Base-by-base conservation (phyloP, 345 rosid species). In the Lagerstroemia speciosa region DNA sequence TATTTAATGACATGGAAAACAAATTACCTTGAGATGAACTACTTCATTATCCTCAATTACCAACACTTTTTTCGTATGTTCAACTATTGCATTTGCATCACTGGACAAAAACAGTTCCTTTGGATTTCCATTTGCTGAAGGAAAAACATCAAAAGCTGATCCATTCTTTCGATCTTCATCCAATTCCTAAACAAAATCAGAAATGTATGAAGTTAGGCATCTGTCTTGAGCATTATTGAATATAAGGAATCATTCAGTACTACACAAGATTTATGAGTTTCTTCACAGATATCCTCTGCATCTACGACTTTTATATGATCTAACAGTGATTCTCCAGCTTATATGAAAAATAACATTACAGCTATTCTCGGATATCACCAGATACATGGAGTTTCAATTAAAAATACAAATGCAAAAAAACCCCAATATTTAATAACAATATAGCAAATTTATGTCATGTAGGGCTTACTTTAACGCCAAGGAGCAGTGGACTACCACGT, bases 41-140 rank as follows among this genome's bases (percentile, higher is more conserved):
- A 91, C 90, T 89, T 93, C 98, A 45, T 82, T 84, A 68, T 93
- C 98, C 83, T 93, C 96, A 80, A 93, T 89, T 76, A 86, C 84
- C 86, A 93, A 72, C 71, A 89, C 97, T 72, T 75, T 93, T 79
- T 80, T 91, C 22, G 97, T 93, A 75, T 93, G 98, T 78, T 91
- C 98, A 76, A 93, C 83, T 73, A 93, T 80, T 62, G 98, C 97
- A 72, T 83, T 84, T 12, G 91, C 91, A 77, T 91, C 97, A 81
- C 91, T 93, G 61, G 91, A 91, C 64, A 93, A 80, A 69, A 91
- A 93, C 70, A 93, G 75, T 69, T 93, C 97, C 79, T 83, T 85
- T 45, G 97, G 89, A 72, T 80, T 82, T 40, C 80, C 94, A 80
- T 85, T 83, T 74, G 72, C 83, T 15, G 86, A 82, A 53, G 87